phyloP scores from a whole-genome alignment of 2,329 filamentous ascomycete genomes.

The Bipolaris zeicola region DNA sequence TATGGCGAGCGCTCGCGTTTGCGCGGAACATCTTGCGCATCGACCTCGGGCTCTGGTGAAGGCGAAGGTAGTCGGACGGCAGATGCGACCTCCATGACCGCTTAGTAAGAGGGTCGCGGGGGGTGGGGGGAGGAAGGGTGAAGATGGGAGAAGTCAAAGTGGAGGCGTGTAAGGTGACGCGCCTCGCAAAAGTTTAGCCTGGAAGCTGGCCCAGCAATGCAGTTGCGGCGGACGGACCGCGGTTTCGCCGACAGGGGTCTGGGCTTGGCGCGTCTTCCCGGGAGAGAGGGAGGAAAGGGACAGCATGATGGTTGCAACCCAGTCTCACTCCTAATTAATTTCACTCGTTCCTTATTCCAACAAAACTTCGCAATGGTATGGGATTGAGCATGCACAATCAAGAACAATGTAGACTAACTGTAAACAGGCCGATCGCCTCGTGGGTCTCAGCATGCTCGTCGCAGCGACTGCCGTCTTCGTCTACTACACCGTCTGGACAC shows the following conservation, averaged over 20 bases:
- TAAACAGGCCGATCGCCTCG: slow-evolving; percentile 83
- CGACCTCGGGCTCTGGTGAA: slow-evolving; percentile 57
- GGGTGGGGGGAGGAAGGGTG: neutral
- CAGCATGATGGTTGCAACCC: slow-evolving; percentile 24
- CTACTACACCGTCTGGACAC: slow-evolving; percentile 98
- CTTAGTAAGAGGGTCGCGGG: slow-evolving; percentile 4
- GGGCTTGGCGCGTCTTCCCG: slow-evolving; percentile 15
- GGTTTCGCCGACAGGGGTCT: slow-evolving; percentile 24
- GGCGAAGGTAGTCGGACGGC: slow-evolving; percentile 66
- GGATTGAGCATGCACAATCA: neutral
- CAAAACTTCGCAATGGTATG: slow-evolving; percentile 39
- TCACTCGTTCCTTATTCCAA: slow-evolving; percentile 23
- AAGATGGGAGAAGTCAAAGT: slow-evolving; percentile 6
- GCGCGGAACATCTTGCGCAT: slow-evolving; percentile 53
- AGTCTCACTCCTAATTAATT: slow-evolving; percentile 12
- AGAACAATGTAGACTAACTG: slow-evolving; percentile 8
- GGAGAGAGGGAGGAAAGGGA: slow-evolving; percentile 15
- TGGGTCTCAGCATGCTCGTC: slow-evolving; percentile 77
- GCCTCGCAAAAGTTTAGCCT: slow-evolving; percentile 36
- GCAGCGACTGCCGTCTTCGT: slow-evolving; percentile 74
- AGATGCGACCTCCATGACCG: slow-evolving; percentile 46
- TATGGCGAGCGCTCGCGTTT: slow-evolving; percentile 62
- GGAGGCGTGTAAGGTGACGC: slow-evolving; percentile 12
- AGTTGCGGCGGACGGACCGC: slow-evolving; percentile 23
- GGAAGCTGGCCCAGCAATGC: neutral